Evolutionary conservation across 257 asterid species (phyloP).

Genomic region (Nicotiana attenuata): DNA sequence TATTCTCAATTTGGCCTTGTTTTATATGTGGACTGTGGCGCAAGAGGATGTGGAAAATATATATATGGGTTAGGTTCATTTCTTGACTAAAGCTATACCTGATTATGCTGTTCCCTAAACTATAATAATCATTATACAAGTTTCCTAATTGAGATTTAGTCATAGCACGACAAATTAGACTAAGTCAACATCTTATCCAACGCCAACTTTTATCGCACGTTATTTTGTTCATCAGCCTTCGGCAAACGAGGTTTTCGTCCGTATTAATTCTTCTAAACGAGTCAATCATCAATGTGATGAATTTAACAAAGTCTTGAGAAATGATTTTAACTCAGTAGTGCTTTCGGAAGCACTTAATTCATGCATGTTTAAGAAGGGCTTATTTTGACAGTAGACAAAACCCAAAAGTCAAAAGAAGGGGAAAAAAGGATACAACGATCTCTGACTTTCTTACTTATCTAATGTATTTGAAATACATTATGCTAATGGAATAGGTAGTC

Average conservation of each 20-base stretch:
- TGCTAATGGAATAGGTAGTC: no score
- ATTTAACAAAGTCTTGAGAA: no score
- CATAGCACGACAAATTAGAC: constrained; percentile 3
- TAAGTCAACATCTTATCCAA: neutral
- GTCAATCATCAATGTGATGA: no score
- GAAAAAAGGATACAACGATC: no score
- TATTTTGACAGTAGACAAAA: no score
- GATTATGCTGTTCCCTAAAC: neutral
- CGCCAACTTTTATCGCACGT: neutral
- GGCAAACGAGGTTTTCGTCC: neutral
- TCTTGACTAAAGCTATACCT: neutral
- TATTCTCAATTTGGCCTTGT: neutral
- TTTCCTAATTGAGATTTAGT: neutral
- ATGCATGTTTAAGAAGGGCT: no score
- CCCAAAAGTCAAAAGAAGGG: no score
- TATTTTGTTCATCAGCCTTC: neutral
- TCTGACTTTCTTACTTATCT: no score
- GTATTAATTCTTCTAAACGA: neutral
- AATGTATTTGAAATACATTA: no score
- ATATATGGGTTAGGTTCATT: neutral
- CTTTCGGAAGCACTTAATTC: no score
- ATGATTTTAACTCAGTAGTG: no score
- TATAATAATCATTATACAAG: neutral
- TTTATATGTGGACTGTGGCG: neutral
- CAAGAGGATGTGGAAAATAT: neutral